Conservation (phyloP, 2,329 filamentous ascomycete species). For the Aspergillus fumigatus region DNA sequence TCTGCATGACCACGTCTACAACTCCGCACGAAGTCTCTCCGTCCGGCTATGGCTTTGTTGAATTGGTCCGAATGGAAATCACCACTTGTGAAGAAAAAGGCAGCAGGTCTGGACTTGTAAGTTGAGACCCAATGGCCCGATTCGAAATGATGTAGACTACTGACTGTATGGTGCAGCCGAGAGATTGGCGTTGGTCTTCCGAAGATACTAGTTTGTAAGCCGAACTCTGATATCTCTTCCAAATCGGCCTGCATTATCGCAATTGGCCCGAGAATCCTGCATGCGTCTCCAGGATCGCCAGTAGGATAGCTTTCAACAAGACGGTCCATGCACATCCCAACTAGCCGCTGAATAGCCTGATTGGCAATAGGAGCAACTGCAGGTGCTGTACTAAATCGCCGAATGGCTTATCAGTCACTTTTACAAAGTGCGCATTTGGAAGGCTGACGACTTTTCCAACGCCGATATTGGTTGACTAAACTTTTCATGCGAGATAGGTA, state of each 20-base stretch:
- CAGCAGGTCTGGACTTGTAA: background rate
- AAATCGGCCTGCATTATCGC: background rate
- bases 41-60: background rate
- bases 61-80: background rate
- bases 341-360: background rate
- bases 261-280: background rate
- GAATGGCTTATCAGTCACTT: background rate
- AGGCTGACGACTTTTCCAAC: no score
- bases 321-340: background rate
- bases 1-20: background rate
- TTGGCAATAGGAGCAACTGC: background rate
- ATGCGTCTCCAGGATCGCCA: background rate
- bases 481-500: background rate
- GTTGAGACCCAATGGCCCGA: background rate
- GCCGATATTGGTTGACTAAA: no score
- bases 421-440: background rate
- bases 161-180: background rate
- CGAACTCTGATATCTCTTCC: background rate
- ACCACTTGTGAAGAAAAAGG: background rate
- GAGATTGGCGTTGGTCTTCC: background rate
- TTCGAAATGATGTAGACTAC: background rate
- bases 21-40: background rate
- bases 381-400: background rate
- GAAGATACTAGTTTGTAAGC: background rate
- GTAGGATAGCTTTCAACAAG: background rate